These are phyloP conservation scores for Euphorbia peplus DNA, from an alignment of 345 rosid genomes.

Conservation along the genomic window DNA sequence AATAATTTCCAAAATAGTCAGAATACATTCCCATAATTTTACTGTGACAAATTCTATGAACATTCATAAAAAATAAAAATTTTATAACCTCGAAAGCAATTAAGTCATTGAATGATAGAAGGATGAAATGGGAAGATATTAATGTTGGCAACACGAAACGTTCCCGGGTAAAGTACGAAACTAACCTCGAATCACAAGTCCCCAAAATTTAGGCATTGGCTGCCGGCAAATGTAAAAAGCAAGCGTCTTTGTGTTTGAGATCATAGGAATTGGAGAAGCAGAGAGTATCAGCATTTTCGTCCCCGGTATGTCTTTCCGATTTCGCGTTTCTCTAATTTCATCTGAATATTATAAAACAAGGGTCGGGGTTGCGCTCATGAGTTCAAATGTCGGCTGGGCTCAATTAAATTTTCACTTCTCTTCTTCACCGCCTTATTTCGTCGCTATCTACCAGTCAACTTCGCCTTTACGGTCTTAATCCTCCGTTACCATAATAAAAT, in stretches of 20 bases:
- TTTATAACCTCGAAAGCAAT: too few relatives aligned
- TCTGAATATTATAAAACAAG: neutral
- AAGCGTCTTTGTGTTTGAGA: too few relatives aligned
- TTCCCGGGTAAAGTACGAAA: too few relatives aligned
- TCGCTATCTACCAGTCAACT: neutral
- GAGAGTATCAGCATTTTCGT: too few relatives aligned
- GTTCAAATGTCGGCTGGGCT: neutral
- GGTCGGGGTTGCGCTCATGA: neutral
- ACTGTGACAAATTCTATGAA: too few relatives aligned
- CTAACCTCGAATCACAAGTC: neutral
- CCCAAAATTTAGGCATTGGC: too few relatives aligned
- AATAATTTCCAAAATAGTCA: too few relatives aligned
- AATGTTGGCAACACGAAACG: too few relatives aligned
- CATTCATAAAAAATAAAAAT: too few relatives aligned
- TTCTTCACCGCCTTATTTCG: neutral
- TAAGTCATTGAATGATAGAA: too few relatives aligned
- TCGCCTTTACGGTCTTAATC: constrained; percentile 2
- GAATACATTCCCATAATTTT: too few relatives aligned
- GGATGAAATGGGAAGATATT: too few relatives aligned
- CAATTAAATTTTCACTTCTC: neutral
- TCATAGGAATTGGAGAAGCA: neutral
- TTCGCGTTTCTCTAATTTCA: neutral
- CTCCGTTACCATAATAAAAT: neutral
- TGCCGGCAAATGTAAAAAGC: neutral
- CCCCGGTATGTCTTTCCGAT: neutral